Base-by-base conservation (phyloP, 2,329 filamentous ascomycete genomes). In the Trichoderma sp. region DNA sequence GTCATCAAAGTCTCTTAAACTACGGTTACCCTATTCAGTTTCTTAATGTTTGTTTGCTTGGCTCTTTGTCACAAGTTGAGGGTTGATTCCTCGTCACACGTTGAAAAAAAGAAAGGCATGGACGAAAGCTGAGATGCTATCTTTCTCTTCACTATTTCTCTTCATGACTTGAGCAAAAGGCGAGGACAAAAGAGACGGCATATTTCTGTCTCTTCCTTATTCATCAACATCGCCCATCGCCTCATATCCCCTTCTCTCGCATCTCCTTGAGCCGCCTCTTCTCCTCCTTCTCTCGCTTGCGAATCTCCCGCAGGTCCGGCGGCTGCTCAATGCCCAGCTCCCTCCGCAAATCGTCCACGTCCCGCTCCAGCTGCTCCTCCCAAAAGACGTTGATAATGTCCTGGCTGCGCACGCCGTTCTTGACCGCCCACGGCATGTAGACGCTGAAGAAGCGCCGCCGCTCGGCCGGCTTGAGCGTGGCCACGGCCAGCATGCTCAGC, bases 321-420 rank as follows among this genome's bases (percentile, higher is more conserved):
- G 95, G 95, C 74, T 86, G 87, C 80, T 98, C 92, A 63, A 99
- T 93, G 2, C 91, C 89, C 71, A 99, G 75, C 74, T 93, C 84
- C 5, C 73, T 76, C 69, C 95, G 85, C 75, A 99, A 74, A 69
- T 89, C 90, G 59, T 87, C 83, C 28, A 96, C 91, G 76, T 96
- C 89, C 65, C 88, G 91, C 79, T 93, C 89, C 70, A 99, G 78
- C 79, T 94, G 86, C 81, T 98, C 92, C 78, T 99, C 95, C 95
- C 95, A 99, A 75, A 97, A 99, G 1, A 99, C 89, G 76, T 97
- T 97, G 70, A 99, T 93, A 41, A 98, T 82, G 73, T 96, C 91
- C 72, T 90, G 87, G 55, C 88, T 85, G 63, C 85, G 80, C 69
- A 92, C 76, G 15, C 95, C 95, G 76, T 96, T 98, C 62, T 86